Evolutionary conservation across 768 basidiomycete species (phyloP).

Genomic region (Trametes sanguinea): DNA sequence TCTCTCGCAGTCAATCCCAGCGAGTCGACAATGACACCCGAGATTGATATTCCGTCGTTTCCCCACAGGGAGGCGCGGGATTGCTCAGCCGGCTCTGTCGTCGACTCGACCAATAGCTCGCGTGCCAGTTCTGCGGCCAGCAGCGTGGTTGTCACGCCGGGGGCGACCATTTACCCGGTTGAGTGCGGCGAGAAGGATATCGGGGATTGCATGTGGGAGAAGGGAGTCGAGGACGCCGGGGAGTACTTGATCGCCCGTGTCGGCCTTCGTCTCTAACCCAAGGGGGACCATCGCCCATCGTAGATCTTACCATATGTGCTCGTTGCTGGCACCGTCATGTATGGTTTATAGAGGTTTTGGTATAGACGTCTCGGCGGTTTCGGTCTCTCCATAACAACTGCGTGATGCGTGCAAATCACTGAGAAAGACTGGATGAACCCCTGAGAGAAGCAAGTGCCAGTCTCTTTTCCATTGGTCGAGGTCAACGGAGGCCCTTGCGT

Average conservation of each 20-base stretch:
- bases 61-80: slow-evolving; percentile 1
- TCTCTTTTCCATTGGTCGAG: too few species aligned
- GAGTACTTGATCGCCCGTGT: slow-evolving; percentile 15
- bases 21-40: slow-evolving; percentile 11
- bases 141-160: slow-evolving; percentile 9
- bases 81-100: slow-evolving; percentile 19
- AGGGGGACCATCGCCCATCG: not conserved
- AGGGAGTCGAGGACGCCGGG: not conserved
- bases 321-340: slow-evolving; percentile 19
- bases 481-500: too few species aligned
- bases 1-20: slow-evolving; percentile 2
- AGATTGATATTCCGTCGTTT: slow-evolving; percentile 10
- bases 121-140: slow-evolving; percentile 11
- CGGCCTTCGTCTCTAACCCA: not conserved
- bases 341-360: slow-evolving; percentile 8
- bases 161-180: slow-evolving; percentile 1
- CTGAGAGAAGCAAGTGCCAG: too few species aligned
- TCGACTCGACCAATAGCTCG: slow-evolving; percentile 15
- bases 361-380: not conserved
- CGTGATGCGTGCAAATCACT: too few species aligned
- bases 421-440: too few species aligned
- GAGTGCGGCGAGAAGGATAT: slow-evolving; percentile 15
- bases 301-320: slow-evolving; percentile 13
- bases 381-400: not conserved
- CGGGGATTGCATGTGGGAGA: slow-evolving; percentile 15